Evolutionary conservation across 768 basidiomycete genomes (phyloP).

Genomic region (Tricholoma bakamatsutake): DNA sequence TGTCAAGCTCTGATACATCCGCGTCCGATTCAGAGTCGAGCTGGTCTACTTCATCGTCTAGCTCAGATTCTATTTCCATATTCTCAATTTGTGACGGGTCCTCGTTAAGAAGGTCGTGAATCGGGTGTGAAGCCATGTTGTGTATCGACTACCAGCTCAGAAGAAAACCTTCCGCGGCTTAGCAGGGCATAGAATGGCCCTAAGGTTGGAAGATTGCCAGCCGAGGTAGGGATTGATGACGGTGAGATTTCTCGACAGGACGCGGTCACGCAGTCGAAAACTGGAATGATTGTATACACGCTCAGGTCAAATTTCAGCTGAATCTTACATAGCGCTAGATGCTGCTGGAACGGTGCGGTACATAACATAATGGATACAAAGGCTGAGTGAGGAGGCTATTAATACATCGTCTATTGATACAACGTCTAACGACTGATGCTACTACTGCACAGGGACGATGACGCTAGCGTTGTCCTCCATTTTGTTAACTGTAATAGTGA

Average conservation of each 20-base stretch:
- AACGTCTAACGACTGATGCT: neutral
- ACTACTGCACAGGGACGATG: constrained; percentile 36
- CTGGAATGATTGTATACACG: no score
- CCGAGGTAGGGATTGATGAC: neutral
- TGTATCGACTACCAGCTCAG: neutral
- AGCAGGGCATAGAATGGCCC: constrained; percentile 10
- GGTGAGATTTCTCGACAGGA: constrained; percentile 2
- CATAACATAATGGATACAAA: neutral
- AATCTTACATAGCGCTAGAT: no score
- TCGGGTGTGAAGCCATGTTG: constrained; percentile 1
- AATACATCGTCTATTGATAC: constrained; percentile 1
- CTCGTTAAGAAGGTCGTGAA: neutral
- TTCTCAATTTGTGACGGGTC: neutral
- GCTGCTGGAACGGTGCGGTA: no score
- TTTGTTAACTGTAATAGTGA: constrained; percentile 57
- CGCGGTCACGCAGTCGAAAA: neutral
- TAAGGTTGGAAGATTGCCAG: constrained; percentile 4
- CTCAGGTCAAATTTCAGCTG: no score
- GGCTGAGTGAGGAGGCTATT: neutral
- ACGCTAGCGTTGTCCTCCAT: constrained; percentile 52
- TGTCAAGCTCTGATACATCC: constrained; percentile 28
- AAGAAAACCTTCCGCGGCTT: neutral
- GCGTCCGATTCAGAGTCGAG: constrained; percentile 52
- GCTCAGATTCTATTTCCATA: constrained; percentile 35
- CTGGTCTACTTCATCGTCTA: constrained; percentile 61